Conservation (phyloP, 495 filamentous ascomycete genomes). For the Aspergillus funiculosus region DNA sequence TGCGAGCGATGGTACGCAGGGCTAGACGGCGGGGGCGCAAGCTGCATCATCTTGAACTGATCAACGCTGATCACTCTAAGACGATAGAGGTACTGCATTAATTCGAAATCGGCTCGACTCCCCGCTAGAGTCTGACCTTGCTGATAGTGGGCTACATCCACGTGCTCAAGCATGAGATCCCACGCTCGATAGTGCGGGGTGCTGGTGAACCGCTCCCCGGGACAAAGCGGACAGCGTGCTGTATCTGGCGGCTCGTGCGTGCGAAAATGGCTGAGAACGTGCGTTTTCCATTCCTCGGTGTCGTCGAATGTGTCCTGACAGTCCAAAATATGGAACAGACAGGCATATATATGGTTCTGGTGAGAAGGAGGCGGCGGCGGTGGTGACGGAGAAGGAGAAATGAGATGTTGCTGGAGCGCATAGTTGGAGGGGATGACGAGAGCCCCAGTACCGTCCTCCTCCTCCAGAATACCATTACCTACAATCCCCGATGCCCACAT, state of each 20-base stretch:
- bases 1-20: constrained; percentile 42
- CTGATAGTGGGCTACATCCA: constrained; percentile 34
- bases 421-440: constrained; percentile 20
- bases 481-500: constrained; percentile 18
- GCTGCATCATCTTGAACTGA: constrained; percentile 43
- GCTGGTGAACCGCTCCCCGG: constrained; percentile 31
- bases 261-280: constrained; percentile 41
- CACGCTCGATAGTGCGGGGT: constrained; percentile 27
- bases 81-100: constrained; percentile 43
- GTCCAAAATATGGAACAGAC: constrained; percentile 42
- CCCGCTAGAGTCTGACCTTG: constrained; percentile 37
- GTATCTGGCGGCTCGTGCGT: constrained; percentile 33
- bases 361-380: constrained; percentile 7
- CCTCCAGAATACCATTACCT: constrained; percentile 21
- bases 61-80: constrained; percentile 40
- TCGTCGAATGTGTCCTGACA: constrained; percentile 39
- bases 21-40: constrained; percentile 38
- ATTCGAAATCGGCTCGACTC: constrained; percentile 39
- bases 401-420: constrained; percentile 1
- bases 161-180: constrained; percentile 38
- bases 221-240: constrained; percentile 39
- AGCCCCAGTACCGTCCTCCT: constrained; percentile 23
- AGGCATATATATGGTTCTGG: constrained; percentile 29
- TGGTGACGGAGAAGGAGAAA: constrained; percentile 5
- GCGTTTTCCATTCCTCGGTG: constrained; percentile 33